Evolutionary conservation across 2,329 filamentous ascomycete genomes (phyloP), one percentile per base, ranked within the genome.

Genomic region (Harringtonia aguacate): DNA sequence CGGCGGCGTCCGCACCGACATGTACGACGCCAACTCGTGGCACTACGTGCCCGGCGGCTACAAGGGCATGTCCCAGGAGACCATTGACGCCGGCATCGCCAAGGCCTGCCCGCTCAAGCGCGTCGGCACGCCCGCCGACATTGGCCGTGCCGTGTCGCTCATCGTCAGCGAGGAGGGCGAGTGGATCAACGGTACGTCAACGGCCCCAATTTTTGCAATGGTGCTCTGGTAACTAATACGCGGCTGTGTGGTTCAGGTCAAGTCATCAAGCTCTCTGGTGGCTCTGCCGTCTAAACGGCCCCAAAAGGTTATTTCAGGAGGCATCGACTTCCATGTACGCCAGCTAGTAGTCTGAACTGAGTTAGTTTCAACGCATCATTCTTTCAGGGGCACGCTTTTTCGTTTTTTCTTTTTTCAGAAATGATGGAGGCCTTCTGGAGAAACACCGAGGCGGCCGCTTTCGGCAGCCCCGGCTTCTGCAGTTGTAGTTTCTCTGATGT

Each of bases 1-100:
- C 2, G 81, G 81, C 45, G 81, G 81, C 36, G 79, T 85, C 66
- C 82, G 84, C 72, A 79, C 72, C 36, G 84, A 87, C 61, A 87
- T 87, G 83, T 87, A 82, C 66, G 71, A 79, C 48, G 72, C 77
- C 61, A 82, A 82, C 60, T 72, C 77, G 21, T 81, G 77, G 76
- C 73, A 77, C 57, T 80, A 80, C 59, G 74, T 75, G 18, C 75
- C 76, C 13, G 73, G 72, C 47, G 73, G 70, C 44, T 63, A 65
- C 53, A 65, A 69, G 54, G 67, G 65, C 50, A 70, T 72, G 70
- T 61, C 59, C 41, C 68, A 63, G 49, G 67, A 72, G 41, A 67
- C 64, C 43, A 78, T 79, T 52, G 73, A 77, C 57, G 55, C 62
- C 41, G 69, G 73, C 18, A 67, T 80, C 48, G 68, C 70, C 39